phyloP scores from a whole-genome alignment of 257 asterid genomes.

The Solanum etuberosum region DNA sequence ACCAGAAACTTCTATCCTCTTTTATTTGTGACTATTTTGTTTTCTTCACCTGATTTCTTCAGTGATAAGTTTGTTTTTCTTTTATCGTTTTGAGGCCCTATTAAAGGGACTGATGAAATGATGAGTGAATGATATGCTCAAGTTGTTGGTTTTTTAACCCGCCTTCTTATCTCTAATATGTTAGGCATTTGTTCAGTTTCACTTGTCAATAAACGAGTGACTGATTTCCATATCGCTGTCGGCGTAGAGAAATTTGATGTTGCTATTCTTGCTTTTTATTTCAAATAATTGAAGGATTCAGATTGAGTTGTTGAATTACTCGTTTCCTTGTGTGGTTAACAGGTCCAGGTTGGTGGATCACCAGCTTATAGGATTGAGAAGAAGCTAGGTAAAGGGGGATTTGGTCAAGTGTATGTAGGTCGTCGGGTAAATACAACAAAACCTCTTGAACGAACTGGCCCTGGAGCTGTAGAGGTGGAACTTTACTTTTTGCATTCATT shows the following conservation, averaged over 20 bases:
- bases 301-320: background rate
- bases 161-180: background rate
- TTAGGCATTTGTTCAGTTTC: background rate
- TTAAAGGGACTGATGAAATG: background rate
- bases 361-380: constrained; percentile 45
- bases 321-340: constrained; percentile 4
- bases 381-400: constrained; percentile 75
- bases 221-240: background rate
- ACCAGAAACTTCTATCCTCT: background rate
- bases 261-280: background rate
- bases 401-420: constrained; percentile 76
- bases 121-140: background rate
- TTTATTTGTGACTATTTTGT: background rate
- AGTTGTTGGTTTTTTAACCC: background rate
- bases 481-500: background rate
- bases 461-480: constrained; percentile 57
- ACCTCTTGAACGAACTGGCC: constrained; percentile 28
- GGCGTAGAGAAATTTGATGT: background rate
- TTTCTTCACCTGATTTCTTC: background rate
- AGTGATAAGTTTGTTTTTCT: background rate
- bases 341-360: constrained; percentile 42
- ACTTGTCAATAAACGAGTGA: background rate
- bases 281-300: background rate
- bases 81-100: background rate
- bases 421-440: constrained; percentile 45